phyloP scores from a whole-genome alignment of 2,329 filamentous ascomycete genomes.

The Curvularia hawaiiensis region DNA sequence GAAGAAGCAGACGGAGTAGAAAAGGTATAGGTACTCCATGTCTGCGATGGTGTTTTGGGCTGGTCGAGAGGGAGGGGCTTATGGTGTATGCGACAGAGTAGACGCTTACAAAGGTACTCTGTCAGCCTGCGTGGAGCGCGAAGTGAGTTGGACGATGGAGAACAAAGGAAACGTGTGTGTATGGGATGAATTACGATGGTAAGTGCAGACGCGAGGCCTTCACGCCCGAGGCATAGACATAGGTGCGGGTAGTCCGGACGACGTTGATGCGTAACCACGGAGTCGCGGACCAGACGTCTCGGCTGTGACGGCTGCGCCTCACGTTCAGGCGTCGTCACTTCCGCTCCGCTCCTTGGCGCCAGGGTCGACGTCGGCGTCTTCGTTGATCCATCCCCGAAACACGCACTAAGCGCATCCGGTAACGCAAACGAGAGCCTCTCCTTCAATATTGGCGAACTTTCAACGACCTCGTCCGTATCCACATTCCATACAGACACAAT shows the following conservation, averaged over 20 bases:
- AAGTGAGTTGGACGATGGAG: conserved; percentile 7
- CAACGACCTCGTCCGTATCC: conserved; percentile 32
- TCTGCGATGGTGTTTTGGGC: conserved; percentile 29
- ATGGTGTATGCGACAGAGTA: conserved; percentile 17
- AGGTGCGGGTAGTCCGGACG: conserved; percentile 5
- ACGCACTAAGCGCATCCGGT: conserved; percentile 34
- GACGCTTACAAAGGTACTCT: conserved; percentile 24
- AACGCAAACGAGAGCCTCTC: conserved; percentile 34
- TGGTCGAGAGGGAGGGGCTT: conserved; percentile 2
- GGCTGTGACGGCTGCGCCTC: conserved; percentile 20
- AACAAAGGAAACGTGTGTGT: conserved; percentile 19
- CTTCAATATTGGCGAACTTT: conserved; percentile 32
- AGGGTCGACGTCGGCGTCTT: conserved; percentile 15
- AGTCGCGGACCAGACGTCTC: conserved; percentile 21
- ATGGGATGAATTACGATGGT: conserved; percentile 10
- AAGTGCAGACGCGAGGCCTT: conserved; percentile 11
- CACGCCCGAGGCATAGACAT: conserved; percentile 8
- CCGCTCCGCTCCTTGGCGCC: conserved; percentile 12
- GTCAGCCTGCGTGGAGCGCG: conserved; percentile 11
- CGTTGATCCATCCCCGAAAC: conserved; percentile 29
- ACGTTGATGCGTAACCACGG: conserved; percentile 11
- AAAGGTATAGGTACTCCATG: conserved; percentile 83
- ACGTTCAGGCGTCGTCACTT: conserved; percentile 23
- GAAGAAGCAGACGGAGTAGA: conserved; percentile 77
- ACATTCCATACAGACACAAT: conserved; percentile 47